Base-by-base conservation (phyloP, 495 filamentous ascomycete species). In the Massariosphaeria phaeospora region DNA sequence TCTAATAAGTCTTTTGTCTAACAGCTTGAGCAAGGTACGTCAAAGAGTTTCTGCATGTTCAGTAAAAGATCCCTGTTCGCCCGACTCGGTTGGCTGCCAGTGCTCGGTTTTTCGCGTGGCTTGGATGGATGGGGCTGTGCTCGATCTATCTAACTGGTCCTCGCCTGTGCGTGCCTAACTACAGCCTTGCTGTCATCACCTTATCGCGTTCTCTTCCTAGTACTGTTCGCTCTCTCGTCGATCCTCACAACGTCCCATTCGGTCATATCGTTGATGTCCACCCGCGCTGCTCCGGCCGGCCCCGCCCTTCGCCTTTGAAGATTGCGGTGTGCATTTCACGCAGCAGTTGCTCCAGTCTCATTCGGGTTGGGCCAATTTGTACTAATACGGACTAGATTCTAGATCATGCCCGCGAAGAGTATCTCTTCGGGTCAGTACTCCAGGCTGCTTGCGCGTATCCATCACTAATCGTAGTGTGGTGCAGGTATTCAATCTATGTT, bases 1-100 rank as follows among this genome's bases (percentile, higher is more conserved):
- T 13, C 74, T 95, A 52, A 93, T 96, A 49, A 89, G 86, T 76
- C 81, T 96, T 70, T 81, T 96, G 58, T 91, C 86, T 61, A 91
- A 94, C 75, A 89, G 83, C 65, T 81, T 96, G 61, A 86, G 84
- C 34, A 88, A 86, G 66, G 89, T 96, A 67, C n/a, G n/a, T n/a
- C n/a, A n/a, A n/a, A n/a, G n/a, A n/a, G n/a, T n/a, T n/a, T n/a
- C n/a, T n/a, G n/a, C n/a, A n/a, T n/a, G n/a, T n/a, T n/a, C n/a
- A n/a, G n/a, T n/a, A n/a, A n/a, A n/a, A n/a, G n/a, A n/a, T 48
- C 47, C 10, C 42, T 21, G 50, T 55, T 52, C 45, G 49, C 48
- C 48, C 46, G 24, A 58, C 57, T 57, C 26, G 53, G 52, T 62
- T 62, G 58, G 62, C 49, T 59, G 11, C 50, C 30, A 39, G 8